These are phyloP conservation scores for Punica granatum DNA, from an alignment of 345 rosid genomes.

Conservation along the genomic window DNA sequence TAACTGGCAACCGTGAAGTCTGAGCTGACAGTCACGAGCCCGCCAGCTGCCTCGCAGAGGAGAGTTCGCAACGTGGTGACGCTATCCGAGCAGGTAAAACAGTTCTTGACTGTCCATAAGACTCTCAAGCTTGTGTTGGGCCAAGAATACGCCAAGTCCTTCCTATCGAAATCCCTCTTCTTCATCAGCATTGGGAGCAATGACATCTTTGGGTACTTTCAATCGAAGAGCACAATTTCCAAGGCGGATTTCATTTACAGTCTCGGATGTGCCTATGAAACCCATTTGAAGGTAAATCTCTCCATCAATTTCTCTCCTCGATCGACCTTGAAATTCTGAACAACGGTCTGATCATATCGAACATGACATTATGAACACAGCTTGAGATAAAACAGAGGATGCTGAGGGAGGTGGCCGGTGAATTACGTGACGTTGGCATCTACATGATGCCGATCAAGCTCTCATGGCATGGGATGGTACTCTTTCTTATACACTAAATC, in stretches of 20 bases:
- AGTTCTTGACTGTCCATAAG: constrained; percentile 15
- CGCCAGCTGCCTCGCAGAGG: not conserved
- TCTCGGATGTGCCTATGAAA: constrained; percentile 26
- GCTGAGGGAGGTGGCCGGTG: no score
- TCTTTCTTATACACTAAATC: no score
- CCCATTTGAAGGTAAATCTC: constrained; percentile 24
- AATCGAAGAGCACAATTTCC: constrained; percentile 16
- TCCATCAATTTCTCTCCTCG: not conserved
- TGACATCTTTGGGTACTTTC: constrained; percentile 29
- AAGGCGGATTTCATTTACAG: constrained; percentile 25
- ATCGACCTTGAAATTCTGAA: not conserved
- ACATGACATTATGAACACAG: not conserved
- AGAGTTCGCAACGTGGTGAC: constrained; percentile 21
- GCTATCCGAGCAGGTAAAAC: constrained; percentile 30
- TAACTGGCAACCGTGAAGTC: not conserved
- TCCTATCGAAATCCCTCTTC: constrained; percentile 32
- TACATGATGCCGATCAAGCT: not conserved
- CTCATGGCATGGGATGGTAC: no score
- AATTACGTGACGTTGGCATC: no score
- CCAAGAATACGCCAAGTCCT: constrained; percentile 10
- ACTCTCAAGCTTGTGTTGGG: constrained; percentile 21
- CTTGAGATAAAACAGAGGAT: not conserved
- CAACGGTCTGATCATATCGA: no score
- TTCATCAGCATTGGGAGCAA: constrained; percentile 52
- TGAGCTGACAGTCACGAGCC: not conserved